phyloP scores from a whole-genome alignment of 352 stramenopile species.

The Pythium sukuiense region DNA sequence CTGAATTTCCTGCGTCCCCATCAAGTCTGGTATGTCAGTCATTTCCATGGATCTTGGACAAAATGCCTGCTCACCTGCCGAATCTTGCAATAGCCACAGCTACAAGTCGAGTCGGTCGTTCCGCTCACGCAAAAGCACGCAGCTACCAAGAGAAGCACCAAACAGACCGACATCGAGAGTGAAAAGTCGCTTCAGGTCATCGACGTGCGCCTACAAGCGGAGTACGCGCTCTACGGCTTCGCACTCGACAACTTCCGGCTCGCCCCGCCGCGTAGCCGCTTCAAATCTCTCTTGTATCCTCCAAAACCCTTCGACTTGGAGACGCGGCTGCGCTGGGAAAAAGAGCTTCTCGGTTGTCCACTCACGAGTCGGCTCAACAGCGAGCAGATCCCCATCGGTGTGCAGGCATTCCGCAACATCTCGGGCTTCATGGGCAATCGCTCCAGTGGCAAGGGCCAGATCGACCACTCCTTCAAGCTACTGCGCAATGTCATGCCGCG shows the following conservation, averaged over 20 bases:
- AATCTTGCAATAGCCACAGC: background rate
- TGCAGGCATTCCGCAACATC: slow-evolving; percentile 76
- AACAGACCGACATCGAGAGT: background rate
- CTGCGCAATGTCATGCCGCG: slow-evolving; percentile 60
- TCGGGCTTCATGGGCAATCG: slow-evolving; percentile 81
- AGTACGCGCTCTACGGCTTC: slow-evolving; percentile 44
- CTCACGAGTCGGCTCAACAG: slow-evolving; percentile 45
- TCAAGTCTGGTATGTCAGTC: background rate
- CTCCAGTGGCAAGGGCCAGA: slow-evolving; percentile 51
- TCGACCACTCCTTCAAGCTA: slow-evolving; percentile 76
- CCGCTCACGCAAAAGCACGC: background rate
- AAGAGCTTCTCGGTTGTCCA: slow-evolving; percentile 46
- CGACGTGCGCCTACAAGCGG: background rate
- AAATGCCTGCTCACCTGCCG: no score
- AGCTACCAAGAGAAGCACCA: background rate
- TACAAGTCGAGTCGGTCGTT: background rate
- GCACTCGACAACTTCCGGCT: slow-evolving; percentile 41
- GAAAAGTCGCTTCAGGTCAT: background rate
- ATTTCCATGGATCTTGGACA: no score
- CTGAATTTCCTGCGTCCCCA: background rate
- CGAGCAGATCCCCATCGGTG: slow-evolving; percentile 45
- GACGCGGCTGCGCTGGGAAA: slow-evolving; percentile 65
- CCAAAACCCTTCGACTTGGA: slow-evolving; percentile 39
- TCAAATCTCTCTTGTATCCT: slow-evolving; percentile 24
- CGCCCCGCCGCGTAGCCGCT: slow-evolving; percentile 18